These are phyloP conservation scores for Beta lomatogona DNA, from an alignment of 179 eudicot species.

Conservation along the genomic window DNA sequence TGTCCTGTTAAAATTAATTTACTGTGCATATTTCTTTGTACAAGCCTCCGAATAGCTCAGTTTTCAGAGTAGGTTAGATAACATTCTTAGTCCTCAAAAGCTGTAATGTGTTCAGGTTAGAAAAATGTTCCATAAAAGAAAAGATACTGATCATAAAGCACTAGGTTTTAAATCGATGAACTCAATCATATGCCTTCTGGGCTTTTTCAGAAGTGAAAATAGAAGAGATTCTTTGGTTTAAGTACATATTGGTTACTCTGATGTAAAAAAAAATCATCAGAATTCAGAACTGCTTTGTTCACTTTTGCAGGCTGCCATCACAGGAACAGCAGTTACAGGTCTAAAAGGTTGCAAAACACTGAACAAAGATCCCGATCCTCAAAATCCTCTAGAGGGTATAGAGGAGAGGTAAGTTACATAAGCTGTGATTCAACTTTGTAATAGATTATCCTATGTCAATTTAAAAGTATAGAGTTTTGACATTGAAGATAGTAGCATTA, in stretches of 20 bases:
- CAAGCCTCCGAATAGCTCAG: background rate
- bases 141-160: background rate
- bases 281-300: constrained; percentile 17
- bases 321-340: constrained; percentile 76
- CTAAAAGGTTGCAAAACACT: constrained; percentile 91
- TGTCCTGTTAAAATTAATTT: background rate
- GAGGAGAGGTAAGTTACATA: constrained; percentile 72
- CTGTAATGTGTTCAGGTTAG: background rate
- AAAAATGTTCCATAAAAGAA: background rate
- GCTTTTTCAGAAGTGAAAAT: background rate
- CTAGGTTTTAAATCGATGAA: background rate
- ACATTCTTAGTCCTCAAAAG: background rate
- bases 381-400: constrained; percentile 71
- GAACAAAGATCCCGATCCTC: constrained; percentile 91
- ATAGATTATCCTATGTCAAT: background rate
- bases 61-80: background rate
- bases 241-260: background rate
- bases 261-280: background rate
- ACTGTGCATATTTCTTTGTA: background rate
- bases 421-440: background rate
- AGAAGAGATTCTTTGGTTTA: background rate
- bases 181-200: background rate
- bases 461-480: background rate
- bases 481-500: too few relatives aligned
- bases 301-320: constrained; percentile 69